These are phyloP conservation scores for Aspergillus mulundensis DNA, from an alignment of 495 filamentous ascomycete genomes.

Conservation along the genomic window DNA sequence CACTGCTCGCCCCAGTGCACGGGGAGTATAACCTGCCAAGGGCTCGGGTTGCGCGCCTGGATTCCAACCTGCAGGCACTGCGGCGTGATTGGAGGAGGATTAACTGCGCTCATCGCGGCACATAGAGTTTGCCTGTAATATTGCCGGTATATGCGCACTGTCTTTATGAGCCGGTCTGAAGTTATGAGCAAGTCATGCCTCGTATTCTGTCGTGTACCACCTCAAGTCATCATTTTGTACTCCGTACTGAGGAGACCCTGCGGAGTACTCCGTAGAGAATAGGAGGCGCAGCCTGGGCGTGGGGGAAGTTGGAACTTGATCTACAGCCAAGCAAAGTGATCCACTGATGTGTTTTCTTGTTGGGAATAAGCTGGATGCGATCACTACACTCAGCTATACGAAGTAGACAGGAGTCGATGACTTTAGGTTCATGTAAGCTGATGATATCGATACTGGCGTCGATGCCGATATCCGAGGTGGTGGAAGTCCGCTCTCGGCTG, in stretches of 20 bases:
- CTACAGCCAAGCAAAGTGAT: conserved; percentile 13
- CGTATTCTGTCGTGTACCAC: no score
- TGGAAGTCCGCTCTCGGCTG: background rate
- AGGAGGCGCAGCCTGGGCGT: background rate
- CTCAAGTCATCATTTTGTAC: no score
- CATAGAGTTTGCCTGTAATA: conserved; percentile 9
- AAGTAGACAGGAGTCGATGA: no score
- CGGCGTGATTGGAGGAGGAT: background rate
- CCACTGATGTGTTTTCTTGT: conserved; percentile 17
- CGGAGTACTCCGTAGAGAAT: background rate
- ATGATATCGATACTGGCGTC: background rate
- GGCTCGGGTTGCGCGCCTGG: background rate
- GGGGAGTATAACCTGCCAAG: background rate
- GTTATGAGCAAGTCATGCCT: no score
- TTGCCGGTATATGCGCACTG: no score
- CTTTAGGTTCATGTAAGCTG: no score
- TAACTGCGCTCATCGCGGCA: conserved; percentile 5
- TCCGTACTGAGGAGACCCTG: background rate
- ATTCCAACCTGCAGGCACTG: background rate
- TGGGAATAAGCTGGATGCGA: background rate
- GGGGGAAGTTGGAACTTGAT: background rate
- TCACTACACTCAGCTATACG: background rate
- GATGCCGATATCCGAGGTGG: background rate
- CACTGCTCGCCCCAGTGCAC: background rate
- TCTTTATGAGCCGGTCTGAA: no score